Percentiles rank a stretch among this genome's conserved stretches.
These are phyloP conservation scores for Hortiboletus flavorubellus DNA, from an alignment of 768 basidiomycete species.

Conservation along the genomic window DNA sequence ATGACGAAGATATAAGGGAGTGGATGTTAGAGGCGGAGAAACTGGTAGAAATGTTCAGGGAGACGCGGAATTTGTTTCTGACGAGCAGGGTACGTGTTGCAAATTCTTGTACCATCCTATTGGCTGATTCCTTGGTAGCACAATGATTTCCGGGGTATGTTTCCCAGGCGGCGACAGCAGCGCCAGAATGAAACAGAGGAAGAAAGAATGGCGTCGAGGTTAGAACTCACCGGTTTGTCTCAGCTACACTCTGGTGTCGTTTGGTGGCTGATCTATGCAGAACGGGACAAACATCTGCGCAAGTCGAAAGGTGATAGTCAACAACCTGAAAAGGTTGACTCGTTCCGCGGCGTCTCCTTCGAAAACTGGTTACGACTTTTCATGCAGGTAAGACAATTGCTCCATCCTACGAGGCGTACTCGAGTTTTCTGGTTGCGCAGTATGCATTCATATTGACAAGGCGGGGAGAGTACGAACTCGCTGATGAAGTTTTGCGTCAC, in stretches of 20 bases:
- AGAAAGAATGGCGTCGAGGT: conserved; percentile 34
- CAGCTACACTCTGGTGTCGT: background rate
- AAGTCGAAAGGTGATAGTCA: conserved; percentile 44
- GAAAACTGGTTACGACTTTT: conserved; percentile 84
- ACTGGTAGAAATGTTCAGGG: conserved; percentile 84
- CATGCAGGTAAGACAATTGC: conserved; percentile 61
- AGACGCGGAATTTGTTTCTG: conserved; percentile 81
- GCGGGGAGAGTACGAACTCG: conserved; percentile 59
- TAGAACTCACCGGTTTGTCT: conserved; percentile 57
- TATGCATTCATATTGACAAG: conserved; percentile 27
- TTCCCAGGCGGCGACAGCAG: conserved; percentile 14
- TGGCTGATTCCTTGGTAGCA: conserved; percentile 12
- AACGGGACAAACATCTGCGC: conserved; percentile 37
- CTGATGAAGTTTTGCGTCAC: conserved; percentile 75
- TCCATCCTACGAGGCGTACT: background rate
- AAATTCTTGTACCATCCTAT: background rate
- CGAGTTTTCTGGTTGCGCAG: too few species aligned
- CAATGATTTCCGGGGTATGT: conserved; percentile 21
- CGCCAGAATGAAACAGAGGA: conserved; percentile 14
- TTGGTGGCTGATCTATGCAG: conserved; percentile 1
- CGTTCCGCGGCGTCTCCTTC: conserved; percentile 79
- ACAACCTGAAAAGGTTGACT: conserved; percentile 46
- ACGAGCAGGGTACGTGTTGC: conserved; percentile 62
- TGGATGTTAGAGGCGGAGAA: conserved; percentile 86
- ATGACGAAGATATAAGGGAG: conserved; percentile 54